A percentile compares a stretch with the other conserved stretches of the same genome.
Conservation (phyloP, 176 grass and related monocot genomes). For the Aegilops sharonensis region DNA sequence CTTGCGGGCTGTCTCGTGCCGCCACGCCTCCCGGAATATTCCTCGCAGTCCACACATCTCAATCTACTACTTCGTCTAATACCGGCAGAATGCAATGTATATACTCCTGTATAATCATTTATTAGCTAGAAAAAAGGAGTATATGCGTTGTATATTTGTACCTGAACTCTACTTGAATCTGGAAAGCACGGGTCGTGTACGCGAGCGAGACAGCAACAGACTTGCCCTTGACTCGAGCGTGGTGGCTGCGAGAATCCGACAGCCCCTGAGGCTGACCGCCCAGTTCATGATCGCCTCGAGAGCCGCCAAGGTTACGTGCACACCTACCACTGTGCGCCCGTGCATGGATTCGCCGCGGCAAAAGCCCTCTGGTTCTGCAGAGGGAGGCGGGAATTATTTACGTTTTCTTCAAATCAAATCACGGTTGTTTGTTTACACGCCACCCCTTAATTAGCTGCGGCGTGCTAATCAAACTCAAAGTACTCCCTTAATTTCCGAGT, state of each 20-base stretch:
- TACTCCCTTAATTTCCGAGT: neutral
- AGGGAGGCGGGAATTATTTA: neutral
- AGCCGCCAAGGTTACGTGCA: neutral
- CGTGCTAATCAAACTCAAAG: neutral
- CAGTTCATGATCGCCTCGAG: neutral
- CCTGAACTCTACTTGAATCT: neutral
- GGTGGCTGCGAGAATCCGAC: conserved; percentile 5
- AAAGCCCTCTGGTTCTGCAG: neutral
- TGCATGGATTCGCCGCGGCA: neutral
- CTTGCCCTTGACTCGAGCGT: neutral
- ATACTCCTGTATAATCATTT: no score
- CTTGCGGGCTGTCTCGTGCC: neutral
- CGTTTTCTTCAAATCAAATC: neutral
- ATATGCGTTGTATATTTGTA: neutral
- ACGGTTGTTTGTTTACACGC: neutral
- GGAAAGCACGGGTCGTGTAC: neutral
- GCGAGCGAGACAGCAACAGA: no score
- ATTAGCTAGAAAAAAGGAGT: no score
- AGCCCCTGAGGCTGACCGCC: neutral
- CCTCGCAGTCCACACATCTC: neutral
- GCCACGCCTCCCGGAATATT: conserved; percentile 7
- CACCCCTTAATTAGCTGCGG: neutral
- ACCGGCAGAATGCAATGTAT: no score
- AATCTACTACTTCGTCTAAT: neutral
- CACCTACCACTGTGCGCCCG: neutral